Conservation (phyloP, 192 early-diverging fungal genomes). For the Entomortierella chlamydospora region DNA sequence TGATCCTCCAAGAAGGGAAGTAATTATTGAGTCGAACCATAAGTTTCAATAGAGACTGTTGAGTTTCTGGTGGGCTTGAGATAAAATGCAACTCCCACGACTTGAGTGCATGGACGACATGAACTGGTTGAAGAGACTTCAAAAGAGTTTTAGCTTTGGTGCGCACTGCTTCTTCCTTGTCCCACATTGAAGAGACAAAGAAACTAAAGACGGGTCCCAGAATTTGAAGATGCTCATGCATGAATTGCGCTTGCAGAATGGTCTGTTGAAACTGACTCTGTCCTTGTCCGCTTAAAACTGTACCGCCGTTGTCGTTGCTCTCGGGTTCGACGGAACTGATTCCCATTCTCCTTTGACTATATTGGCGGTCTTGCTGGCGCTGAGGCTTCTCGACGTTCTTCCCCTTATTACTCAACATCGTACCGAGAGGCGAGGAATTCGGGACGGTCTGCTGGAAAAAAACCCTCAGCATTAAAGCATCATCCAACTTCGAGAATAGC, state of each 20-base stretch:
- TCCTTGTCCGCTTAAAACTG: conserved; percentile 10
- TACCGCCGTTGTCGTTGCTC: conserved; percentile 8
- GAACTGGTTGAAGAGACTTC: conserved; percentile 58
- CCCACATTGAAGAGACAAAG: conserved; percentile 67
- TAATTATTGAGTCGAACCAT: conserved; percentile 67
- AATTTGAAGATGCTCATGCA: conserved; percentile 41
- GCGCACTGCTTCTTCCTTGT: conserved; percentile 66
- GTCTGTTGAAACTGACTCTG: neutral
- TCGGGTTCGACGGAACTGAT: conserved; percentile 11
- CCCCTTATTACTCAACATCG: conserved; percentile 24
- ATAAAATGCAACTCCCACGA: conserved; percentile 70
- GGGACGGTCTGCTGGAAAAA: conserved; percentile 22
- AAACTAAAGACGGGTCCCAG: conserved; percentile 66
- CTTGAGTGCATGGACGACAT: conserved; percentile 62
- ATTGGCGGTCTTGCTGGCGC: neutral
- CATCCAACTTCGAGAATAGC: conserved; percentile 69
- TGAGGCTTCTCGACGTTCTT: conserved; percentile 19
- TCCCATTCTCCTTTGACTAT: conserved; percentile 6
- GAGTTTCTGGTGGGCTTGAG: conserved; percentile 44
- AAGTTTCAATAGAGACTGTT: conserved; percentile 53
- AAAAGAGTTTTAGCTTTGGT: conserved; percentile 63
- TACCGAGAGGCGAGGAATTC: neutral
- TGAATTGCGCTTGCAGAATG: conserved; percentile 9
- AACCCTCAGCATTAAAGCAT: conserved; percentile 45
- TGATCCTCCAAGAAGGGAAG: conserved; percentile 65